Base-by-base conservation (phyloP, 2,329 filamentous ascomycete genomes). In the Penicillium sp. region DNA sequence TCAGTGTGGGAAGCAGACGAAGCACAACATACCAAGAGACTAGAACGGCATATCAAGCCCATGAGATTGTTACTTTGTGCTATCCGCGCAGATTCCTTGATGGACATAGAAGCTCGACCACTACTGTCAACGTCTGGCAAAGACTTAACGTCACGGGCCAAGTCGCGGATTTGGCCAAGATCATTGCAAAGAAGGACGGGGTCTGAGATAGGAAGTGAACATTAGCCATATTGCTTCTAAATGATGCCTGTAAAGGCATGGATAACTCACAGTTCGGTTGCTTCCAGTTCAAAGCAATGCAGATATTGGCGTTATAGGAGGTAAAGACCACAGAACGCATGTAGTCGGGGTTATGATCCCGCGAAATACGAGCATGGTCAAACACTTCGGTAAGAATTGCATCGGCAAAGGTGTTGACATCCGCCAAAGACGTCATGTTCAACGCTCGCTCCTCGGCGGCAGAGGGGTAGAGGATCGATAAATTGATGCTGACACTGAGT, bases 51-150 rank as follows among this genome's bases (percentile, higher is more conserved):
- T 52, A 97, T 87, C 63, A 98, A 69, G 3, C 93, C 93, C 93
- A 98, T 98, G 58, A 98, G 88, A 67, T 98, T 98, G 67, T 98
- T 98, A 65, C 84, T 87, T 69, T 94, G 87, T 19, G 91, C 90
- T 63, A 95, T 88, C 56, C 90, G 81, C 12, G 96, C 93, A 4
- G 88, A 88, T 67, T 98, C 91, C 72, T 97, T 97, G 59, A 97
- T 88, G 5, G 88, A 95, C 57, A 85, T 85, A 13, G 84, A 86
- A 41, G 83, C 80, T 49, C 85, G 78, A 15, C 87, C 88, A 57
- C 82, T 87, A 58, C 77, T 80, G 38, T 74, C 64, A 39, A 80
- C 64, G 48, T 70, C 72, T 31, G 71, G 68, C 42, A 72, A 64
- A 5, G 70, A 65, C n/a, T 61, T 64, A 15, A 62, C 57, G 32